These are phyloP conservation scores for Metarhizium robertsii DNA, from an alignment of 2,329 filamentous ascomycete species.

Conservation along the genomic window DNA sequence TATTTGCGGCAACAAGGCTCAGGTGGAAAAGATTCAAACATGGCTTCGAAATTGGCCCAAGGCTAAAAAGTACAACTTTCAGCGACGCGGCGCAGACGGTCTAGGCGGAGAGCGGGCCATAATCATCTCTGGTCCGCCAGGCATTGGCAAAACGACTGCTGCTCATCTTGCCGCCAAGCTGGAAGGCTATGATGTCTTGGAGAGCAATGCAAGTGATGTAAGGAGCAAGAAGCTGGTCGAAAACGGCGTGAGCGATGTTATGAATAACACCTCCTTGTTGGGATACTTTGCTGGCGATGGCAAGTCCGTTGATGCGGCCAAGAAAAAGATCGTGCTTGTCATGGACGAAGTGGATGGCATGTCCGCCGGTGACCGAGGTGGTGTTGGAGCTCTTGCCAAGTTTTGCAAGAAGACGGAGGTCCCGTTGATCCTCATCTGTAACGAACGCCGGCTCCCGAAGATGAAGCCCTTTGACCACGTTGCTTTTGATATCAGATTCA, in stretches of 20 bases:
- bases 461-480: conserved; percentile 96
- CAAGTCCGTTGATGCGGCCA: conserved; percentile 66
- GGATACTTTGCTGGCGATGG: conserved; percentile 84
- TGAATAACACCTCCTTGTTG: conserved; percentile 86
- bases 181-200: conserved; percentile 86
- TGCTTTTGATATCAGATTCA: conserved; percentile 77
- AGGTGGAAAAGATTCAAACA: conserved; percentile 79
- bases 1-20: conserved; percentile 89
- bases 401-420: conserved; percentile 93
- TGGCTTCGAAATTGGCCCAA: conserved; percentile 83
- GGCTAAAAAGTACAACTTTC: conserved; percentile 71
- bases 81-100: conserved; percentile 74
- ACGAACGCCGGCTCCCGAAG: conserved; percentile 84
- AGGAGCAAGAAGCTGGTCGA: conserved; percentile 96
- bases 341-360: conserved; percentile 99
- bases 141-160: conserved; percentile 95
- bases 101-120: conserved; percentile 78
- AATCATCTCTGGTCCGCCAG: conserved; percentile 89
- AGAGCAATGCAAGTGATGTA: conserved; percentile 92
- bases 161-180: conserved; percentile 89
- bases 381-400: conserved; percentile 86
- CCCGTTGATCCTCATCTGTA: conserved; percentile 95
- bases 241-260: conserved; percentile 73
- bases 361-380: conserved; percentile 93
- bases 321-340: conserved; percentile 91